These are phyloP conservation scores for Gossypium herbaceum DNA, from an alignment of 345 rosid species.

Conservation along the genomic window DNA sequence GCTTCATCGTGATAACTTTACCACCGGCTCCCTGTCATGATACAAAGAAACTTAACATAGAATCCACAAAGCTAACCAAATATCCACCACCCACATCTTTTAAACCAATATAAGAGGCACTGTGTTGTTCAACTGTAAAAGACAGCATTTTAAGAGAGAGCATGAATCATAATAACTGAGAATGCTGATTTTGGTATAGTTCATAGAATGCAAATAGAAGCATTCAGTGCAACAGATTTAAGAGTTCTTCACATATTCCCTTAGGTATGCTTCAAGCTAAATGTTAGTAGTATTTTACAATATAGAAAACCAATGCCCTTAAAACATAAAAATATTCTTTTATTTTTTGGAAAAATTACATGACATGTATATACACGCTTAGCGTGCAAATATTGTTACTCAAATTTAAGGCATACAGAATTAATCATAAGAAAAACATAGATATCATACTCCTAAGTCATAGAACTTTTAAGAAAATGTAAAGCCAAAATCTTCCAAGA, in stretches of 20 bases:
- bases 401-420: slow-evolving; percentile 4
- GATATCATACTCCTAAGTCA: slow-evolving; percentile 7
- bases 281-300: not conserved
- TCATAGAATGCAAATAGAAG: not conserved
- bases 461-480: not conserved
- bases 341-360: too few relatives aligned
- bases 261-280: not conserved
- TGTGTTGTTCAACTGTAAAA: not conserved
- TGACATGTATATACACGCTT: not conserved
- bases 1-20: slow-evolving; percentile 35
- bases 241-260: not conserved
- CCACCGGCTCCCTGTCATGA: slow-evolving; percentile 42
- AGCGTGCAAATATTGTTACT: not conserved
- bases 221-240: not conserved
- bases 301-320: not conserved
- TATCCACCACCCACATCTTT: not conserved
- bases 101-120: slow-evolving; percentile 1
- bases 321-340: not conserved
- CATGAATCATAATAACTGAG: not conserved
- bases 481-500: slow-evolving; percentile 3
- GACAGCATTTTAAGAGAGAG: not conserved
- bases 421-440: not conserved
- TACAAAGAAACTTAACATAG: slow-evolving; percentile 13
- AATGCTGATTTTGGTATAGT: not conserved
- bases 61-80: not conserved